Base-by-base conservation (phyloP, 345 rosid species). In the Cardamine chenopodiifolia region DNA sequence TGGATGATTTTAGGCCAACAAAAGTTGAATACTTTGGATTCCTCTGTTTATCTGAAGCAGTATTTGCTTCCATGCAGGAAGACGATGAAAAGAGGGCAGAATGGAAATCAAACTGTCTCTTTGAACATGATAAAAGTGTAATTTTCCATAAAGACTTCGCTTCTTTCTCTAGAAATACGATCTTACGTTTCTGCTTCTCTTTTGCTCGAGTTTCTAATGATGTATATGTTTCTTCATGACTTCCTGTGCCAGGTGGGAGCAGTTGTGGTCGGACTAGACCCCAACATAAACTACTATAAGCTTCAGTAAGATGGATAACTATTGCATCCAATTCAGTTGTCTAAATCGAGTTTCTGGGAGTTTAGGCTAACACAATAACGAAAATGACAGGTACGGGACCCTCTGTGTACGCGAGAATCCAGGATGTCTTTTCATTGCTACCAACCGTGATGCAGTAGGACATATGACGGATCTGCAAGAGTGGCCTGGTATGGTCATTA, bases 381-480 rank as follows among this genome's bases (percentile, higher is more conserved):
- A 23, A 66, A 70, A 72, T 58, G 72, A 60, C 83, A 94, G 98
- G 86, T 90, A 94, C 56, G 96, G 84, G 71, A 91, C 98, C 48
- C 88, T 91, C 73, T 94, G 97, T 82, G 80, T 94, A 26, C 90
- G 97, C 37, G 93, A 94, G 87, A 94, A 94, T 85, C 97, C 95
- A 3, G 95, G 89, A 11, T 94, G 97, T 84, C 92, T 87, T 70
- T 91, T 91, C 78, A 76, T 94, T 72, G 98, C 97, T 0, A 91
- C 98, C 20, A 94, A 91, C 71, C 82, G 97, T 54, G 98, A 94
- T 62, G 84, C 97, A 2, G 93, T 87, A 20, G 97, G 96, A 73
- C 88, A 91, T 78, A 85, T 90, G 96, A 91, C 96, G 10, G 78
- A 83, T 72, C 71, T 83, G 80, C 97, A 91, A 80, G 98, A 91